These are phyloP conservation scores for Glycine soja DNA, from an alignment of 306 rosid species.

Conservation along the genomic window DNA sequence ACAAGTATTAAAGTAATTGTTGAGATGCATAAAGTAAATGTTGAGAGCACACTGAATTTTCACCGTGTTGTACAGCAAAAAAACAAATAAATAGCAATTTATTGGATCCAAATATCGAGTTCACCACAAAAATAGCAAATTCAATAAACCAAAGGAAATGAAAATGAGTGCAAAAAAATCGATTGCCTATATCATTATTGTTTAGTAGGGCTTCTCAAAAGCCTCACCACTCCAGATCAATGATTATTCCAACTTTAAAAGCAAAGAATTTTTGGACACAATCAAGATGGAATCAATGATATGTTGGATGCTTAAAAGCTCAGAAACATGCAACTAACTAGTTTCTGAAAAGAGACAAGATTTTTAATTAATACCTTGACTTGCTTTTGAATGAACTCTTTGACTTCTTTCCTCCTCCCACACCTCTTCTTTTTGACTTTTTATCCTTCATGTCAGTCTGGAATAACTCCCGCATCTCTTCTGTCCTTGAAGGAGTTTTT, in stretches of 20 bases:
- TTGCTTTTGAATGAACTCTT: conserved; percentile 87
- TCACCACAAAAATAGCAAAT: no score
- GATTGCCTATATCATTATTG: not conserved
- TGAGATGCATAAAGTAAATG: no score
- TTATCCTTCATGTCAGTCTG: conserved; percentile 84
- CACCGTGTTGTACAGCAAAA: no score
- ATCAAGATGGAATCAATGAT: conserved; percentile 18
- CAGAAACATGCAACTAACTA: not conserved
- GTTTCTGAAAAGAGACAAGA: conserved; percentile 8
- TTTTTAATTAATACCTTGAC: conserved; percentile 68
- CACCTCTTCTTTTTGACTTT: conserved; percentile 63
- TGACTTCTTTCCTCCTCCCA: conserved; percentile 62
- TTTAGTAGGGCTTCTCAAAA: not conserved
- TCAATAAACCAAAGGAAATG: no score
- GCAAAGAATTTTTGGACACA: not conserved
- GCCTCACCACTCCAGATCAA: not conserved
- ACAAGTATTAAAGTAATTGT: not conserved
- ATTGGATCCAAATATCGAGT: no score
- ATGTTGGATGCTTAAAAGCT: conserved; percentile 6
- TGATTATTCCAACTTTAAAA: conserved; percentile 22
- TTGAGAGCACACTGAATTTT: no score
- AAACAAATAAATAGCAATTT: no score
- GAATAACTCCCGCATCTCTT: conserved; percentile 87
- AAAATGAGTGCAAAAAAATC: not conserved
- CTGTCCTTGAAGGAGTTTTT: conserved; percentile 73